Evolutionary conservation across 2,329 filamentous ascomycete genomes (phyloP), one percentile per base, ranked within the genome.

Genomic region (Botrytis cinerea): DNA sequence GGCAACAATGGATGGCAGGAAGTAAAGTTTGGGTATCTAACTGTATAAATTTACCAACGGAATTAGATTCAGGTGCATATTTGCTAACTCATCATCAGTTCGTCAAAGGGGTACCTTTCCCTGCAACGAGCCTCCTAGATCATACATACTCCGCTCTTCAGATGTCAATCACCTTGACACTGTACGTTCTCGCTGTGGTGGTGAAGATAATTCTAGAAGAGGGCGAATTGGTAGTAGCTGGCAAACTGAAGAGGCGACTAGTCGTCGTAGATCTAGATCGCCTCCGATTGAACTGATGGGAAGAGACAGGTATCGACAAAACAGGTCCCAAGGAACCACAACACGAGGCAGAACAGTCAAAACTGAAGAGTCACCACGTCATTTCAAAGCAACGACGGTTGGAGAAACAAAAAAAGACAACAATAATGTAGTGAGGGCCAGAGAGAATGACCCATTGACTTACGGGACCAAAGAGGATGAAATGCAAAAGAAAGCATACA

Each of bases 401-500:
- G 32, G 3, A 32, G 66, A 68, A 57, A 22, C 18, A 43, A 20
- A n/a, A 28, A 63, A 40, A 20, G 25, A 45, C n/a, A 40, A 25
- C 28, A 25, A 25, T 5, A 63, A 28, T 57, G 51, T n/a, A 63
- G 20, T 16, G 12, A 40, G 14, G 25, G 12, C 25, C 12, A 40
- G 60, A 62, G 60, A 40, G 14, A 22, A 40, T 40, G 10, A 22
- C 6, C n/a, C 59, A n/a, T 48, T 20, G 20, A 32, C 46, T 25
- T 75, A 73, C 28, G 2, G 18, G 18, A 35, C 57, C 2, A 71
- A 74, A 54, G 77, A 78, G 51, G 71, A 69, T 16, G 4, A 73
- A 3, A 78, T 78, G 77, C 75, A 77, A 51, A 25, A 25, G 7
- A 76, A 74, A 45, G 76, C 74, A 35, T 74, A 66, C 6, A 22